Percentiles rank a stretch among this genome's conserved stretches.
Conservation (phyloP, 2,329 filamentous ascomycete species). For the Colletotrichum orchidophilum region DNA sequence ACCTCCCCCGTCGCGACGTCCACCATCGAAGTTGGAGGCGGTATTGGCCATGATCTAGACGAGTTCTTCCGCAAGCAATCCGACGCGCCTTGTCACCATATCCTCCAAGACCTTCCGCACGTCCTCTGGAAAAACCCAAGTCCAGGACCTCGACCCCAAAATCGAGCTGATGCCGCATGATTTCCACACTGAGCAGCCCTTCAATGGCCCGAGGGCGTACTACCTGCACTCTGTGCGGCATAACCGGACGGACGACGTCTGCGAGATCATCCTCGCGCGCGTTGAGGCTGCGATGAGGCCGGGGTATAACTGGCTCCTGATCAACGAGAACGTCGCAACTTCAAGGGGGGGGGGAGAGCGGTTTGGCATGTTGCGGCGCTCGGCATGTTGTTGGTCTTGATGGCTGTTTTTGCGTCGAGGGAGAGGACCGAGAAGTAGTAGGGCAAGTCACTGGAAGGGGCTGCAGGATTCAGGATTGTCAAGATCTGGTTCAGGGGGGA, state of each 20-base stretch:
- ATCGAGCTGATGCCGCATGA: slow-evolving; percentile 42
- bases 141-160: slow-evolving; percentile 31
- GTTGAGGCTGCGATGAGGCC: slow-evolving; percentile 33
- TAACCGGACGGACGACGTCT: slow-evolving; percentile 34
- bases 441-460: slow-evolving; percentile 10
- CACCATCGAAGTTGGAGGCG: slow-evolving; percentile 39
- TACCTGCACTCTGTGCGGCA: slow-evolving; percentile 33
- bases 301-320: slow-evolving; percentile 32
- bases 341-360: slow-evolving; percentile 22
- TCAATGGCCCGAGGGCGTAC: slow-evolving; percentile 30
- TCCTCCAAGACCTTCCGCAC: slow-evolving; percentile 39
- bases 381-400: slow-evolving; percentile 36
- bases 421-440: slow-evolving; percentile 36
- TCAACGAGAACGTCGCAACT: slow-evolving; percentile 34
- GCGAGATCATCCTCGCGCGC: slow-evolving; percentile 26
- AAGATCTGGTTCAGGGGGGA: slow-evolving; percentile 18
- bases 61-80: slow-evolving; percentile 36
- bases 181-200: slow-evolving; percentile 32
- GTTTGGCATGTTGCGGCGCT: slow-evolving; percentile 25
- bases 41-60: slow-evolving; percentile 38
- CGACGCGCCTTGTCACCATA: slow-evolving; percentile 33
- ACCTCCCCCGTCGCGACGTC: background rate
- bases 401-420: slow-evolving; percentile 32
- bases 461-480: slow-evolving; percentile 12
- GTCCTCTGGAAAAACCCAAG: slow-evolving; percentile 37